These are phyloP conservation scores for Pestalotiopsis sp. DNA, from an alignment of 2,329 filamentous ascomycete genomes.

Conservation along the genomic window DNA sequence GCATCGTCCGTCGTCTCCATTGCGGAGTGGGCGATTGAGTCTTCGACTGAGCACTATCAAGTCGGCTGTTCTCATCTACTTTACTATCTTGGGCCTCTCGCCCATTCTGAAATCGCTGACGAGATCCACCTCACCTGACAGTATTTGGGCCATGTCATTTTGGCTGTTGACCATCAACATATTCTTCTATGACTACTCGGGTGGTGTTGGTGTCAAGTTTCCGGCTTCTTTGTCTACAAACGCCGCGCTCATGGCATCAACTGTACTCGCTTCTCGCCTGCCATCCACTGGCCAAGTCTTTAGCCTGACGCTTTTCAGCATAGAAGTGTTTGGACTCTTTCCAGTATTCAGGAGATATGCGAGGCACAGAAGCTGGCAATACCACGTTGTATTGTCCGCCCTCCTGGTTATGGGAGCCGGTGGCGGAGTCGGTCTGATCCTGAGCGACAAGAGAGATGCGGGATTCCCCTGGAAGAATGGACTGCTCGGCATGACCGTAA, in stretches of 20 bases:
- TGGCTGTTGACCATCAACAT: conserved; percentile 95
- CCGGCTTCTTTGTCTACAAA: conserved; percentile 86
- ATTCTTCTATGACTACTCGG: conserved; percentile 96
- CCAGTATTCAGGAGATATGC: conserved; percentile 95
- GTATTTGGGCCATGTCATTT: conserved; percentile 95
- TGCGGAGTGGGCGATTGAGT: conserved; percentile 45
- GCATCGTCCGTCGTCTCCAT: conserved; percentile 34
- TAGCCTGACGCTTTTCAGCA: conserved; percentile 90
- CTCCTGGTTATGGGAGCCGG: conserved; percentile 79
- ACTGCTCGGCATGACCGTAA: conserved; percentile 75
- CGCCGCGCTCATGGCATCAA: conserved; percentile 93
- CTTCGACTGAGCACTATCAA: conserved; percentile 79
- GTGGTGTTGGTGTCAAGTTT: conserved; percentile 65
- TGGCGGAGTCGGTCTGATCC: conserved; percentile 71
- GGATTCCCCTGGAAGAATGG: conserved; percentile 56
- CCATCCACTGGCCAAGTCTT: conserved; percentile 94
- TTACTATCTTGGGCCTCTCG: conserved; percentile 85
- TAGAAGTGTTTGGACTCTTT: conserved; percentile 95
- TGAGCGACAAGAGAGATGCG: conserved; percentile 46
- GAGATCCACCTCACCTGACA: conserved; percentile 86
- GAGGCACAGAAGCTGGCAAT: conserved; percentile 77
- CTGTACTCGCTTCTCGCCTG: conserved; percentile 87
- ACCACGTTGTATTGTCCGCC: conserved; percentile 77
- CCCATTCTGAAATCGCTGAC: conserved; percentile 98
- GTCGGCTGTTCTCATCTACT: conserved; percentile 91